Conservation (phyloP, 495 filamentous ascomycete species). For the Aspergillus leporis region DNA sequence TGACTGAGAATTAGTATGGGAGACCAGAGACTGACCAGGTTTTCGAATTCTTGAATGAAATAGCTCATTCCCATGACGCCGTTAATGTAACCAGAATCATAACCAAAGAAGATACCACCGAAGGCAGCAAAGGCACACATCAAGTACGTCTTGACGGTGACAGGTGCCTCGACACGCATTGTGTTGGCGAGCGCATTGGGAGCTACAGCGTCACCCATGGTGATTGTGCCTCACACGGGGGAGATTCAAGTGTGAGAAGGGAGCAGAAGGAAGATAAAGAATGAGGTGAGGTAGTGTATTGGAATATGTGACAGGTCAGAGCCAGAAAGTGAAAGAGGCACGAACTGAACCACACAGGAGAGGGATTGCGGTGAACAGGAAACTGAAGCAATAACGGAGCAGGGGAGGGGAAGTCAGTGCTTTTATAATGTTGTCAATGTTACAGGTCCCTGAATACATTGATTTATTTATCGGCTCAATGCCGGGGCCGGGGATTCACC, state of each 20-base stretch:
- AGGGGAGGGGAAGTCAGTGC: conserved; percentile 6
- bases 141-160: conserved; percentile 62
- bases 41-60: conserved; percentile 47
- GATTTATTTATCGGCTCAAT: conserved; percentile 11
- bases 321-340: neutral
- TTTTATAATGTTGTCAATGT: conserved; percentile 18
- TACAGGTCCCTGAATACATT: neutral
- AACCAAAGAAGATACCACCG: conserved; percentile 60
- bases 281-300: neutral
- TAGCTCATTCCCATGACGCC: conserved; percentile 56
- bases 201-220: conserved; percentile 20
- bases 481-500: conserved; percentile 18
- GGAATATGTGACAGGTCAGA: neutral
- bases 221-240: conserved; percentile 7
- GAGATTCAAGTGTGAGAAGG: neutral
- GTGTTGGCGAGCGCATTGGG: conserved; percentile 8
- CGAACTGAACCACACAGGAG: neutral
- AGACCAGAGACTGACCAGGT: conserved; percentile 27
- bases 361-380: conserved; percentile 9
- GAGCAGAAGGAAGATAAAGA: conserved; percentile 5
- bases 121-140: conserved; percentile 62
- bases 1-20: neutral
- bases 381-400: neutral
- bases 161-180: conserved; percentile 57
- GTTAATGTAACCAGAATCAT: conserved; percentile 56